Evolutionary conservation across 2,329 filamentous ascomycete genomes (phyloP).

Genomic region (Alternaria sp.): DNA sequence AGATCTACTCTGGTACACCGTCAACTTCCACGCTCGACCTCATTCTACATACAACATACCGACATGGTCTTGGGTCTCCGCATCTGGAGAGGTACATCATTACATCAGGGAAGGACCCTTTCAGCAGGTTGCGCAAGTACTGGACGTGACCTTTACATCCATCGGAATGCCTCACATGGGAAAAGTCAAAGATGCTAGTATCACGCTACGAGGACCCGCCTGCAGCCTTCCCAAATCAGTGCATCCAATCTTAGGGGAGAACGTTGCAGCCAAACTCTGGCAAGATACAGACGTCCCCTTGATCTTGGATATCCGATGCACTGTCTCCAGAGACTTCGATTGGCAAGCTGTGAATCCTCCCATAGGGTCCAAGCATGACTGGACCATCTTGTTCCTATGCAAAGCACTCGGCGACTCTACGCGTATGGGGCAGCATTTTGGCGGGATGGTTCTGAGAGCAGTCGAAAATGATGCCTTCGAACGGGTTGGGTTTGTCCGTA

Average conservation of each 20-base stretch:
- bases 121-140: not conserved
- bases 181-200: not conserved
- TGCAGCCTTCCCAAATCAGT: not conserved
- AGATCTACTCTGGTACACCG: rapidly evolving
- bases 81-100: not conserved
- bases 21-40: not conserved
- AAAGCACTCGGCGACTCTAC: not conserved
- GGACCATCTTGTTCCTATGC: not conserved
- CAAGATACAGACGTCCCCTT: not conserved
- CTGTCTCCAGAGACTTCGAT: not conserved
- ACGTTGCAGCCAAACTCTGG: not conserved
- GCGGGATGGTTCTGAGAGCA: not conserved
- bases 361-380: not conserved
- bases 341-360: not conserved
- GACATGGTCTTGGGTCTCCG: not conserved
- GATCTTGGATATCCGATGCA: not conserved
- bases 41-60: not conserved
- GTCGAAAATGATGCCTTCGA: not conserved
- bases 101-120: not conserved
- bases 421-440: not conserved
- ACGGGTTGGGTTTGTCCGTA: not conserved
- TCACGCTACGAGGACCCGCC: not conserved
- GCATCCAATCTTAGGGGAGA: not conserved
- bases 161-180: not conserved
- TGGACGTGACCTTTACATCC: not conserved